Evolutionary conservation across 192 early-diverging fungal species (phyloP), one percentile per base, ranked within the genome.

Genomic region (Linnemannia exigua): DNA sequence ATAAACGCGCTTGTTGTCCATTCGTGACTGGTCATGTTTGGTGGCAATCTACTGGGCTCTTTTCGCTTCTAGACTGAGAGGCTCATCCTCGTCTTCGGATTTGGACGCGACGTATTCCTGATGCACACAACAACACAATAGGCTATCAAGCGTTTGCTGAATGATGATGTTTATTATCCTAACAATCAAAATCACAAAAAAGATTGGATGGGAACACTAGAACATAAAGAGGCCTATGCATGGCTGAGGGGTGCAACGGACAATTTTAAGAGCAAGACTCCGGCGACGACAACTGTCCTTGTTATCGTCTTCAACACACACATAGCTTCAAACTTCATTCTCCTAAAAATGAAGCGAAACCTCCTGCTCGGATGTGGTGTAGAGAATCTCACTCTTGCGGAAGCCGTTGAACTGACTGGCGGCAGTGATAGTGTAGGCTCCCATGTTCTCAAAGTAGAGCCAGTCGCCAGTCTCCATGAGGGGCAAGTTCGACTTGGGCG

Each of bases 391-490:
- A 84, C 93, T 94, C 88, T 95, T 95, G 71, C 91, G 91, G 91
- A 99, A 99, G 47, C 95, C 95, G 84, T 96, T 96, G 87, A 96
- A 96, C 75, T 94, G 92, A 72, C 91, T 92, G 25, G 93, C 96
- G 11, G 98, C 97, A 84, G 93, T 93, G 71, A 95, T 90, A 74
- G 97, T 99, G 87, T 99, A 99, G 8, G 98, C 97, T 44, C 98
- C 98, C 98, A 99, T 99, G 81, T 94, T 87, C 70, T 96, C 93
- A 83, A 95, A 99, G 80, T 94, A 92, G 48, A 99, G 89, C 98
- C 98, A 99, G 89, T 99, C 98, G 67, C 98, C 98, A 67, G 96
- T 92, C 58, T 95, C 90, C 84, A 99, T 90, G 79, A 95, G 93
- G 44, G 97, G 97, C 70, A 99, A 90, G 74, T 70, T 80, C 16